A percentile compares a stretch with the other conserved stretches of the same genome.
Conservation (phyloP, 495 filamentous ascomycete genomes). For the Opeltia flavorubescens region DNA sequence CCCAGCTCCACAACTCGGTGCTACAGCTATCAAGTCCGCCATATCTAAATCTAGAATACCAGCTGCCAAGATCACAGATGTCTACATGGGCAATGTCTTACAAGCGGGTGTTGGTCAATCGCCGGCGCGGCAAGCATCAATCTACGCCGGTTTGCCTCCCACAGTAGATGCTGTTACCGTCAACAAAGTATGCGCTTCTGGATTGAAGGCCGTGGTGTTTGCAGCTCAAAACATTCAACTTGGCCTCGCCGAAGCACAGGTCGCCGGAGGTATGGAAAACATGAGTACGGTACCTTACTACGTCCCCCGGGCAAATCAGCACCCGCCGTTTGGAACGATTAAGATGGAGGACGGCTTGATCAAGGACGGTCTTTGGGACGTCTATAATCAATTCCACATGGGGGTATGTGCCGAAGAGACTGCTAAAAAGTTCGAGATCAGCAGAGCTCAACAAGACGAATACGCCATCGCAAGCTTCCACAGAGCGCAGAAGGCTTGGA, state of each 20-base stretch:
- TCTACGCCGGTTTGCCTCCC: slow-evolving; percentile 70
- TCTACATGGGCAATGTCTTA: slow-evolving; percentile 97
- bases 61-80: slow-evolving; percentile 61
- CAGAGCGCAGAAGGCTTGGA: slow-evolving; percentile 84
- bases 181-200: slow-evolving; percentile 96
- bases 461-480: slow-evolving; percentile 83
- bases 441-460: slow-evolving; percentile 71
- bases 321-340: slow-evolving; percentile 74
- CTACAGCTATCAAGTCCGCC: slow-evolving; percentile 79
- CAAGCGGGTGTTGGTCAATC: slow-evolving; percentile 74
- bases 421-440: slow-evolving; percentile 71
- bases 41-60: slow-evolving; percentile 71
- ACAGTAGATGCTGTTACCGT: slow-evolving; percentile 76
- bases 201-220: slow-evolving; percentile 78
- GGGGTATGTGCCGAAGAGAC: slow-evolving; percentile 94
- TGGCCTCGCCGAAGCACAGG: slow-evolving; percentile 68
- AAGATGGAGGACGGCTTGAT: slow-evolving; percentile 83
- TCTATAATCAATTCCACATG: slow-evolving; percentile 96
- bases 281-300: slow-evolving; percentile 95
- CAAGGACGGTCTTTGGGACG: slow-evolving; percentile 92
- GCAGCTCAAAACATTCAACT: slow-evolving; percentile 91
- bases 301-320: slow-evolving; percentile 55
- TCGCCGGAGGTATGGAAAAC: slow-evolving; percentile 95
- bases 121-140: slow-evolving; percentile 78
- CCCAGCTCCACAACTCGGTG: slow-evolving; percentile 71